phyloP scores from a whole-genome alignment of 2,329 filamentous ascomycete species.

The Trichoderma guizhouense region DNA sequence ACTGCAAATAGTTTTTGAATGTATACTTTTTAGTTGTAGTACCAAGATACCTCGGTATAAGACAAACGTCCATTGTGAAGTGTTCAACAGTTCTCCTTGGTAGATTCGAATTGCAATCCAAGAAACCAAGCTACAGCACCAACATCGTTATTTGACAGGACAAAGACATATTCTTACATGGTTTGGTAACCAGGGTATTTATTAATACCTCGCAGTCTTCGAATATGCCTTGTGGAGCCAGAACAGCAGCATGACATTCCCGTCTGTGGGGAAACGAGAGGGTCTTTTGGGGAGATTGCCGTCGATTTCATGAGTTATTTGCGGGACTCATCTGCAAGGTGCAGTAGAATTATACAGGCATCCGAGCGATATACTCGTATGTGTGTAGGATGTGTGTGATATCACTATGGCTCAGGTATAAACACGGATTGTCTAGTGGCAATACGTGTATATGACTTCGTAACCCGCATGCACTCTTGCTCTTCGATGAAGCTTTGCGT shows the following conservation, averaged over 20 bases:
- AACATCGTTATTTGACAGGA: neutral
- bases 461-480: neutral
- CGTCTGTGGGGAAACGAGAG: neutral
- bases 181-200: neutral
- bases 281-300: neutral
- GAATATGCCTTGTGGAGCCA: conserved; percentile 6
- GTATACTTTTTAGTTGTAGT: neutral
- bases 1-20: neutral
- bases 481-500: neutral
- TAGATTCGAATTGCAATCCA: neutral
- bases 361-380: neutral
- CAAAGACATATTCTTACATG: neutral
- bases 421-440: neutral
- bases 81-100: neutral
- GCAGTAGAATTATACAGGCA: neutral
- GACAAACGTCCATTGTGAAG: neutral
- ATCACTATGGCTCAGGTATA: neutral
- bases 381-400: neutral
- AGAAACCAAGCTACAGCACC: neutral
- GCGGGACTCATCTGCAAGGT: neutral
- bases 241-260: conserved; percentile 8
- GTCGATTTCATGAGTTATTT: neutral
- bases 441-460: neutral
- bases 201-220: neutral
- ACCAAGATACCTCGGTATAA: neutral